Conservation (phyloP, 2,329 filamentous ascomycete species). For the Septoria petroselini region DNA sequence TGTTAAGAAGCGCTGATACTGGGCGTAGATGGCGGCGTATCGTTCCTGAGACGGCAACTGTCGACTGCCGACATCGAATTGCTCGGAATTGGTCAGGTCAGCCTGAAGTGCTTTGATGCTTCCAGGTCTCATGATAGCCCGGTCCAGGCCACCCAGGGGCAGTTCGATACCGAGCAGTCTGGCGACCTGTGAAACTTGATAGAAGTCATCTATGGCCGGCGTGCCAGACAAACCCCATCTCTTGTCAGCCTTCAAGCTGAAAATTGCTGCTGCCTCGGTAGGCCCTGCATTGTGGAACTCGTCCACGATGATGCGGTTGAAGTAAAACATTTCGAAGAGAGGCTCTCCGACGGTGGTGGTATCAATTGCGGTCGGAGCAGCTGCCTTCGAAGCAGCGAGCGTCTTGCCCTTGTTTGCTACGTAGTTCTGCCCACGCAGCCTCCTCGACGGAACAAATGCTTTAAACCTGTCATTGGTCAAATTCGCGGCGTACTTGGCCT, state of each 20-base stretch:
- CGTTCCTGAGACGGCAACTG: conserved; percentile 51
- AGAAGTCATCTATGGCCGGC: conserved; percentile 56
- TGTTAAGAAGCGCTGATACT: conserved; percentile 56
- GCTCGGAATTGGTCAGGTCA: conserved; percentile 52
- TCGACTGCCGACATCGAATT: conserved; percentile 52
- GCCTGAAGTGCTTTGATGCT: conserved; percentile 45
- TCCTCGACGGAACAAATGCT: conserved; percentile 40
- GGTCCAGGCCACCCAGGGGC: conserved; percentile 52
- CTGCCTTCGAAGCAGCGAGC: background rate
- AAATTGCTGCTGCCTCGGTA: conserved; percentile 44
- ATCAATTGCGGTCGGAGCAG: conserved; percentile 15
- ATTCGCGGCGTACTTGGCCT: conserved; percentile 22
- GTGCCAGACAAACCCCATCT: conserved; percentile 65
- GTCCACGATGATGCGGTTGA: conserved; percentile 60
- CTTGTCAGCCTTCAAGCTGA: conserved; percentile 48
- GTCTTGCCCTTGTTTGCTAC: conserved; percentile 20
- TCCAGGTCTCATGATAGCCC: conserved; percentile 45
- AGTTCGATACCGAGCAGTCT: conserved; percentile 55
- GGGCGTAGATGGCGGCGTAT: conserved; percentile 51
- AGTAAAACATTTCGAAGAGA: conserved; percentile 59
- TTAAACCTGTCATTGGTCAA: conserved; percentile 32
- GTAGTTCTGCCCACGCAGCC: conserved; percentile 29
- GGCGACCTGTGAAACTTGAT: conserved; percentile 59
- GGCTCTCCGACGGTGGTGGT: conserved; percentile 19
- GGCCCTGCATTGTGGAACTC: conserved; percentile 59